Evolutionary conservation across 805 yeast genomes (phyloP), one percentile per base, ranked within the genome.

Genomic region (Sugiyamaella chiloensis): DNA sequence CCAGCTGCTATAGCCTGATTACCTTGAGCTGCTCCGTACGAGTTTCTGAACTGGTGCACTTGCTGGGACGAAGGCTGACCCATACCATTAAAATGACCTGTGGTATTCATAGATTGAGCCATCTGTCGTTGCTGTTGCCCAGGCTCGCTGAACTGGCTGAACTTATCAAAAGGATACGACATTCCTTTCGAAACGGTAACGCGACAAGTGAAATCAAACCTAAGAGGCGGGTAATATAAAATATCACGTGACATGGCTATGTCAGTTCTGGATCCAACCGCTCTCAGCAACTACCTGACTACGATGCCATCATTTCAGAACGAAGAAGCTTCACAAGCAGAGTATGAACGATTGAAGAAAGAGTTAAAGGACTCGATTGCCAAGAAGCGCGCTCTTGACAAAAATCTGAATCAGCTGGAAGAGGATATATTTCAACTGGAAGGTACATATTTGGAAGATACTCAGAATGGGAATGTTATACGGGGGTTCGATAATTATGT

Each of bases 401-500:
- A 76, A 24, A 78, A 52, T 40, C 51, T 66, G 41, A 76, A 77
- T 19, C 66, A 65, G 39, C 62, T 88, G 4, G 96, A 90, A 60
- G 96, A 88, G 53, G 78, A 79, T 44, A 82, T 90, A 4, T 89
- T 80, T 67, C 83, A 80, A 41, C 79, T 80, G 54, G 98, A 90
- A 61, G 80, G 84, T 7, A 77, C 79, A 11, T 90, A 90, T 61
- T 77, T 90, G 40, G 78, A 83, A 24, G 89, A 85, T 44, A 79
- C 87, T 49, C 65, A 69, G 24, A 78, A 78, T 47, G 90, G 96
- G 0, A 90, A 87, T 63, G 83, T 91, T 23, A 85, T 88, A n/a
- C 84, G 85, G 53, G 98, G 98, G 1, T 90, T 89, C 59, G 96
- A 90, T 42, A 84, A 80, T 57, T 85, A 86, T 60, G 73, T 83